phyloP scores from a whole-genome alignment of 2,329 filamentous ascomycete genomes.

The Fusarium pseudograminearum region DNA sequence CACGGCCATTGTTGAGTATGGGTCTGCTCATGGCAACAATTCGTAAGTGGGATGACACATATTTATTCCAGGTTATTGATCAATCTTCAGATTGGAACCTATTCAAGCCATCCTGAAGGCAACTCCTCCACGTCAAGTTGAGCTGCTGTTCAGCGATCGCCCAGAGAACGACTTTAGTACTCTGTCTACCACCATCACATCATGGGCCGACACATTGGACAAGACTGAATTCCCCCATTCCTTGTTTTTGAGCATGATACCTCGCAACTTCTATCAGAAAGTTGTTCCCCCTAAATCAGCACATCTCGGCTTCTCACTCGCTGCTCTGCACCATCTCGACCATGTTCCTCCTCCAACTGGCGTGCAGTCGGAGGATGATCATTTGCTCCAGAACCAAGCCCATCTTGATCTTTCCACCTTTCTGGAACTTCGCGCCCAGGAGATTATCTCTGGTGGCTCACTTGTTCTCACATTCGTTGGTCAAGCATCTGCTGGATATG shows the following conservation, averaged over 20 bases:
- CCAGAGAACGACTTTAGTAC: conserved; percentile 9
- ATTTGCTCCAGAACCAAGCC: background rate
- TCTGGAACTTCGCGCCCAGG: background rate
- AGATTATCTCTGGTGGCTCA: background rate
- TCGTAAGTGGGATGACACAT: background rate
- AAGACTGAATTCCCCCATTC: background rate
- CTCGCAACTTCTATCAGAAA: conserved; percentile 1
- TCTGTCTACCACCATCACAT: background rate
- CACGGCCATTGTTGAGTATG: background rate
- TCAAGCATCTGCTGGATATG: background rate
- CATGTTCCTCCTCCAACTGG: background rate
- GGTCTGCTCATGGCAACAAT: conserved; percentile 5
- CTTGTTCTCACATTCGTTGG: conserved; percentile 1
- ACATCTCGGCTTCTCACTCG: background rate
- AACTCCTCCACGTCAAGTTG: background rate
- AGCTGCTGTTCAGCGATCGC: background rate
- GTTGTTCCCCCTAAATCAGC: background rate
- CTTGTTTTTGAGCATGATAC: background rate
- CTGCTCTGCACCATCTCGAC: conserved; percentile 6
- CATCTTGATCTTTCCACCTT: background rate
- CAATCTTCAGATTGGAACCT: background rate
- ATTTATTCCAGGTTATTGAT: background rate
- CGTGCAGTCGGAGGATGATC: background rate
- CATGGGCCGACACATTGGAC: background rate
- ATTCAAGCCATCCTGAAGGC: background rate